These are phyloP conservation scores for Paratinospora sagittata DNA, from an alignment of 164 flowering plant species.

Conservation along the genomic window DNA sequence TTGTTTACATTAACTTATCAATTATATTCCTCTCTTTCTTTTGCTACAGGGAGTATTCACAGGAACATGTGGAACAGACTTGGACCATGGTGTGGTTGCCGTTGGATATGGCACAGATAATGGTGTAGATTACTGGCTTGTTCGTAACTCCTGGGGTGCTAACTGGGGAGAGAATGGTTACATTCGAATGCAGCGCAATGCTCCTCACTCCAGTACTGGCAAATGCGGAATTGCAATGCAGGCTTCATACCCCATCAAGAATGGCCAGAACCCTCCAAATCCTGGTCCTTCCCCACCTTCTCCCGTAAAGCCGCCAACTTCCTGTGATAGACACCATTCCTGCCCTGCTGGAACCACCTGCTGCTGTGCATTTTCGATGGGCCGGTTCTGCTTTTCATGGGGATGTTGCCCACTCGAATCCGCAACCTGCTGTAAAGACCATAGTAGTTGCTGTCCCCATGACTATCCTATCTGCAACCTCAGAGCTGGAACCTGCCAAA, in stretches of 20 bases:
- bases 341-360: slow-evolving; percentile 70
- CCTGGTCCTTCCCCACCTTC: slow-evolving; percentile 90
- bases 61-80: slow-evolving; percentile 64
- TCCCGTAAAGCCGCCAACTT: slow-evolving; percentile 51
- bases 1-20: neutral
- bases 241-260: slow-evolving; percentile 81
- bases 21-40: neutral
- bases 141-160: slow-evolving; percentile 86
- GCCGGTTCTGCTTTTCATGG: slow-evolving; percentile 59
- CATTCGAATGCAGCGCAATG: slow-evolving; percentile 65
- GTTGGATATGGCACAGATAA: slow-evolving; percentile 88
- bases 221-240: slow-evolving; percentile 82
- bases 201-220: slow-evolving; percentile 35
- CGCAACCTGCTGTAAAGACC: slow-evolving; percentile 89
- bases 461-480: slow-evolving; percentile 81
- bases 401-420: slow-evolving; percentile 94
- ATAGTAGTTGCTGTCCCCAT: slow-evolving; percentile 85
- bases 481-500: slow-evolving; percentile 57
- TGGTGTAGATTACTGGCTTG: slow-evolving; percentile 83
- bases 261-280: slow-evolving; percentile 78
- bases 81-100: slow-evolving; percentile 88
- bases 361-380: slow-evolving; percentile 59
- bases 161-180: slow-evolving; percentile 88
- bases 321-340: slow-evolving; percentile 54
- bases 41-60: slow-evolving; percentile 68